Evolutionary conservation across 371 early-diverging fungal genomes (phyloP), one percentile per base, ranked within the genome.

Genomic region (Furculomyces boomerangus): DNA sequence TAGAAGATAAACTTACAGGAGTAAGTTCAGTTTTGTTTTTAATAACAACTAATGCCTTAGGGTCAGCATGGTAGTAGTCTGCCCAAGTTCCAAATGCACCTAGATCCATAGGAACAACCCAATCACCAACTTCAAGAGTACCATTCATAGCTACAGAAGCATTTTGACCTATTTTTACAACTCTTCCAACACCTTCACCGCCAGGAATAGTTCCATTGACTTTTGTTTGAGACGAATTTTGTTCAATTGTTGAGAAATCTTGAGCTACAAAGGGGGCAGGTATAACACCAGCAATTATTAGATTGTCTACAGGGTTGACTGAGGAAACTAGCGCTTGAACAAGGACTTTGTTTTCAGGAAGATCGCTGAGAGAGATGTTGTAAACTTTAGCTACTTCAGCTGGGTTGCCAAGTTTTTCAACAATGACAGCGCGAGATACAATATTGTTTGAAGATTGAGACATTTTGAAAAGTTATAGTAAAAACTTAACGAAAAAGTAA

Each of bases 281-380:
- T 60, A 93, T 93, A 10, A 76, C 82, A 3, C 94, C 94, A 64
- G 93, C 88, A 47, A 95, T 83, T 63, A 87, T 85, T 62, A 94
- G 94, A 48, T 93, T 76, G 62, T 96, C 97, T 0, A 92, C 84
- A 8, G 97, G 97, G 60, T 96, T 96, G 57, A 96, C 79, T 16
- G 94, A 93, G 0, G 88, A 66, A 0, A 91, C 92, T 24, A 93
- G 72, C 61, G 93, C 84, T 56, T 78, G 74, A 24, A 90, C 71
- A 10, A 60, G 25, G 3, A 60, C 44, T 20, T 35, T 50, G n/a
- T 43, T 29, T 20, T 50, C 51, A 25, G 51, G 51, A 8, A 50
- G 32, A 30, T 5, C 51, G 10, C 28, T 29, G 22, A 50, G 51
- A 20, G n/a, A 24, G 22, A 50, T 5, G 22, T 50, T 29, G n/a